A percentile compares a stretch with the other conserved stretches of the same genome.
Conservation (phyloP, 208 protist genomes). For the Leptomonas pyrrhocoris region DNA sequence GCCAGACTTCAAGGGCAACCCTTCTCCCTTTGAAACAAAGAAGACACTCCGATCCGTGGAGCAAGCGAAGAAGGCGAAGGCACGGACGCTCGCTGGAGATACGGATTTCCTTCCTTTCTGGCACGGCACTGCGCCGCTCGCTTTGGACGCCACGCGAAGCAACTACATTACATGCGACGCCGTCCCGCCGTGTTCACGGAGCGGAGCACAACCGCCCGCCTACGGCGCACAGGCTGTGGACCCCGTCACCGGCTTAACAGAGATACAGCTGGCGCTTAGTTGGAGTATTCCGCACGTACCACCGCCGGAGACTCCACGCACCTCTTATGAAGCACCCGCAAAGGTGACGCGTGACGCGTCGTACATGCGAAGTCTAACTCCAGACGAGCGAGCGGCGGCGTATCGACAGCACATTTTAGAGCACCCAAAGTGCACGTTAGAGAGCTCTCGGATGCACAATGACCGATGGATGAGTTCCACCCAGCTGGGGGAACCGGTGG, state of each 20-base stretch:
- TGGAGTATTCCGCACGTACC: constrained; percentile 54
- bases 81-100: constrained; percentile 44
- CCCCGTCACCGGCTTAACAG: constrained; percentile 57
- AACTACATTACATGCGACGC: constrained; percentile 50
- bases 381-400: constrained; percentile 40
- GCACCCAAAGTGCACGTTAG: constrained; percentile 65
- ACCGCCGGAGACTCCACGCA: neutral
- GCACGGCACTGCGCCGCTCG: constrained; percentile 49
- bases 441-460: constrained; percentile 32
- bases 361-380: constrained; percentile 37
- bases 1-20: constrained; percentile 83
- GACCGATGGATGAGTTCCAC: constrained; percentile 55
- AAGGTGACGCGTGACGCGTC: constrained; percentile 17
- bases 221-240: constrained; percentile 59
- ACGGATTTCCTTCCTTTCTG: constrained; percentile 72
- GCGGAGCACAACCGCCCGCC: neutral
- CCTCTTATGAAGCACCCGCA: neutral
- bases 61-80: constrained; percentile 30
- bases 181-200: constrained; percentile 32
- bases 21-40: constrained; percentile 59
- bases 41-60: constrained; percentile 75
- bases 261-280: constrained; percentile 70
- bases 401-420: constrained; percentile 46
- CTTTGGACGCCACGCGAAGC: constrained; percentile 52
- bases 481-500: constrained; percentile 52